These are phyloP conservation scores for Cucumis cinereus DNA, from an alignment of 306 rosid species.

Conservation along the genomic window DNA sequence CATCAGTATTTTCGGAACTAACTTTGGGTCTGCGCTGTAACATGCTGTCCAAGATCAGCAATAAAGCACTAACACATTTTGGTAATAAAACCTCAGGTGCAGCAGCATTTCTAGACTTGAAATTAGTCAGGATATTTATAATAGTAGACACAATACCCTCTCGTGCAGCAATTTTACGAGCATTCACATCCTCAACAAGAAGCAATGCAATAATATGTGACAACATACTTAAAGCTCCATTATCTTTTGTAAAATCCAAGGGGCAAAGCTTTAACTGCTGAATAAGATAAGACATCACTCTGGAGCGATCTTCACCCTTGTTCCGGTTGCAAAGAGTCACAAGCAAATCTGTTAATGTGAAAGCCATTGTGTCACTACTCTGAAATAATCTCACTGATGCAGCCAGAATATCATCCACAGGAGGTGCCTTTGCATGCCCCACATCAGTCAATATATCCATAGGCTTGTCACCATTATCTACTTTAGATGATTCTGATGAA, in stretches of 20 bases:
- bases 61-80: conserved; percentile 73
- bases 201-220: conserved; percentile 71
- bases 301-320: conserved; percentile 87
- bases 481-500: conserved; percentile 78
- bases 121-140: conserved; percentile 57
- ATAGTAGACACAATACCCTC: conserved; percentile 55
- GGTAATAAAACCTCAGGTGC: conserved; percentile 49
- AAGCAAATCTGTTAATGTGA: conserved; percentile 85
- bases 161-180: conserved; percentile 77
- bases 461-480: conserved; percentile 63
- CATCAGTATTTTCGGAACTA: conserved; percentile 44
- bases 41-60: conserved; percentile 89
- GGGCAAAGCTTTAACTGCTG: conserved; percentile 91
- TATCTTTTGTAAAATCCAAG: conserved; percentile 58
- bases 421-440: conserved; percentile 68
- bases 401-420: conserved; percentile 80
- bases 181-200: conserved; percentile 78
- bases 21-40: conserved; percentile 59
- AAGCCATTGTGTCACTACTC: conserved; percentile 79
- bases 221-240: conserved; percentile 61
- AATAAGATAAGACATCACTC: conserved; percentile 71
- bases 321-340: conserved; percentile 73
- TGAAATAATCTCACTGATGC: conserved; percentile 70
- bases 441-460: conserved; percentile 61
- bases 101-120: conserved; percentile 52